Percentiles rank a stretch among this genome's conserved stretches.
phyloP scores from a whole-genome alignment of 352 stramenopile species.

The Globisporangium nunn region DNA sequence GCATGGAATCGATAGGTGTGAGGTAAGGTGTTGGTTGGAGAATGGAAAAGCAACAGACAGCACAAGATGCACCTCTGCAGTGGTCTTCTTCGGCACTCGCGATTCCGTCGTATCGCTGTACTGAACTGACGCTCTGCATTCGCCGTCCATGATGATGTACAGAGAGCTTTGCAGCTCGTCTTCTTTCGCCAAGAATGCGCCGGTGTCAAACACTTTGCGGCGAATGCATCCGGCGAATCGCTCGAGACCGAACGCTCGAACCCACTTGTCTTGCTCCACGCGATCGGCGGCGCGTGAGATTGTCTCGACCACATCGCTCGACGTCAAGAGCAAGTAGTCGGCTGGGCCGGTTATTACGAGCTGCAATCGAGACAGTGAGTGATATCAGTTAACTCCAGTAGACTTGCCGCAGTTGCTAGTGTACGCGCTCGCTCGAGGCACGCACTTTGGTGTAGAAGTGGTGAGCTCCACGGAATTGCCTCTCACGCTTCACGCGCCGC shows the following conservation, averaged over 20 bases:
- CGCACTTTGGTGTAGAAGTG: slow-evolving; percentile 28
- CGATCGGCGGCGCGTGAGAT: slow-evolving; percentile 22
- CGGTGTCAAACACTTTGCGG: slow-evolving; percentile 24
- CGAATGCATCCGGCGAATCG: slow-evolving; percentile 28
- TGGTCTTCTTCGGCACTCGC: slow-evolving; percentile 3
- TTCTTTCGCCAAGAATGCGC: slow-evolving; percentile 21
- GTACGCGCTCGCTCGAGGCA: not conserved
- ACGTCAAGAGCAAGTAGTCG: slow-evolving; percentile 32
- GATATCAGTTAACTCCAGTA: not conserved
- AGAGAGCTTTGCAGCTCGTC: slow-evolving; percentile 18
- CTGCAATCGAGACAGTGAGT: not conserved
- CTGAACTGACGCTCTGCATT: slow-evolving; percentile 28
- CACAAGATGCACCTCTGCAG: not conserved
- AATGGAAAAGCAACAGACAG: not conserved
- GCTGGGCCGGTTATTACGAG: slow-evolving; percentile 20
- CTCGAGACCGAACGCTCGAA: slow-evolving; percentile 28
- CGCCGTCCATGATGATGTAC: slow-evolving; percentile 32
- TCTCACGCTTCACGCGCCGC: slow-evolving; percentile 30
- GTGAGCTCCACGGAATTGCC: slow-evolving; percentile 20
- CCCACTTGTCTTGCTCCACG: slow-evolving; percentile 18
- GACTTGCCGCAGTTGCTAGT: not conserved
- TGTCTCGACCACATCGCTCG: slow-evolving; percentile 25
- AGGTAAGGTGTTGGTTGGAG: too few relatives aligned
- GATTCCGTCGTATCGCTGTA: slow-evolving; percentile 1
- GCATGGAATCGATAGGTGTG: not conserved